Conservation (phyloP, 1,284 basidiomycete genomes). For the Thelephora terrestris region DNA sequence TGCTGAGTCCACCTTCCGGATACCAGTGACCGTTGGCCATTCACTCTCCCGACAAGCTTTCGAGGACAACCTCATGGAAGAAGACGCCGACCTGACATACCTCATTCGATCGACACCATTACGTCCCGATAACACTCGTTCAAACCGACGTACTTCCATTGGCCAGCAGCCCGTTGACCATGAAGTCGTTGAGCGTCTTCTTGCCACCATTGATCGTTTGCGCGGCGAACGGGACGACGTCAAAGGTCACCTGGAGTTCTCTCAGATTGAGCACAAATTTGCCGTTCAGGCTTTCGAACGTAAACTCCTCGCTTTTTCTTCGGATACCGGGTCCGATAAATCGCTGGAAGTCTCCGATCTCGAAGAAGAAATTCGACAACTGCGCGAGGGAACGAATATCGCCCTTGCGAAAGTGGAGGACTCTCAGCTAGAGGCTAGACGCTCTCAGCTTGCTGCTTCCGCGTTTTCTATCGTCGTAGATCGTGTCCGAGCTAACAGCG, state of each 20-base stretch:
- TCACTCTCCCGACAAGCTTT: no score
- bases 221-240: constrained; percentile 62
- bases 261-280: constrained; percentile 62
- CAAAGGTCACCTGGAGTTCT: constrained; percentile 58
- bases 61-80: neutral
- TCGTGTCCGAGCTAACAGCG: constrained; percentile 9
- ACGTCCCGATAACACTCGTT: constrained; percentile 2
- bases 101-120: constrained; percentile 2
- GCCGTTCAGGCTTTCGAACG: constrained; percentile 49
- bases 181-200: constrained; percentile 38
- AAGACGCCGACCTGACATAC: neutral
- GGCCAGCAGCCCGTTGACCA: constrained; percentile 8
- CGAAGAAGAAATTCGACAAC: neutral
- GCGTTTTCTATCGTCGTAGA: constrained; percentile 28
- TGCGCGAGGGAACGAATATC: constrained; percentile 6
- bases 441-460: constrained; percentile 20
- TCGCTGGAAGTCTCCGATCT: constrained; percentile 2
- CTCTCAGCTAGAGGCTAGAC: constrained; percentile 20
- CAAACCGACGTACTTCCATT: constrained; percentile 5
- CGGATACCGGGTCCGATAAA: constrained; percentile 8
- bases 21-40: no score
- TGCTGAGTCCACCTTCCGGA: no score
- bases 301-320: constrained; percentile 25
- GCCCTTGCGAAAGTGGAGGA: constrained; percentile 2
- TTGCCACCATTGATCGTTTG: constrained; percentile 54